Base-by-base conservation (phyloP, 2,329 filamentous ascomycete species). In the Davidsoniella eucalypti region DNA sequence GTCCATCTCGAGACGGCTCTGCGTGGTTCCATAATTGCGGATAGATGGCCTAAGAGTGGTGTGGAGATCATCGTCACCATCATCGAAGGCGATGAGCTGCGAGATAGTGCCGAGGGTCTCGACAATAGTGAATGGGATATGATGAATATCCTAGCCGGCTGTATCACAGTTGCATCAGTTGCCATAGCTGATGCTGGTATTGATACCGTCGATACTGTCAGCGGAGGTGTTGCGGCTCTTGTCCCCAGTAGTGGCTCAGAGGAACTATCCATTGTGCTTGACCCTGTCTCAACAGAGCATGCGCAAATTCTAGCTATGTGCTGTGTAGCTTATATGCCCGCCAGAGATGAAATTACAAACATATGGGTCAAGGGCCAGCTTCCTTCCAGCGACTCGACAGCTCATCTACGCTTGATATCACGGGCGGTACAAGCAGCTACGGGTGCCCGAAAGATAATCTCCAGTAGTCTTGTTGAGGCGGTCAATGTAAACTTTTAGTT, bases 11-110 rank as follows among this genome's bases (percentile, higher is more conserved):
- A 96, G 64, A 90, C 87, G 14, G 88, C 92, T 23, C 71, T 98
- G 47, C 77, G 87, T 33, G 90, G 90, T 1, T 84, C 87, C 6
- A 80, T 96, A 47, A 90, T 96, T 60, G 87, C 87, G 12, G 88
- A 95, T 62, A 74, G 90, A 52, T 98, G 90, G 86, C 92, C 92
- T n/a, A 98, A 98, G 70, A 94, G 87, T 63, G 88, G 87, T 42
- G 81, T 94, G n/a, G 92, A 98, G 62, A 81, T 98, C 39, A 82
- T 94, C 16, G 79, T 98, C 45, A 95, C 87, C 0, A 80, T 98
- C 45, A 71, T 98, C 16, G 92, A 98, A 66, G 90, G 87, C 2
- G 92, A 96, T 60, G 86, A 95, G 61, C 83, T 90, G 65, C 74
- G 62, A 62, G 75, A 64, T 62, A 64, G 64, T 44, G 66, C 65